phyloP scores from a whole-genome alignment of 345 rosid genomes.

The Toxicodendron radicans region DNA sequence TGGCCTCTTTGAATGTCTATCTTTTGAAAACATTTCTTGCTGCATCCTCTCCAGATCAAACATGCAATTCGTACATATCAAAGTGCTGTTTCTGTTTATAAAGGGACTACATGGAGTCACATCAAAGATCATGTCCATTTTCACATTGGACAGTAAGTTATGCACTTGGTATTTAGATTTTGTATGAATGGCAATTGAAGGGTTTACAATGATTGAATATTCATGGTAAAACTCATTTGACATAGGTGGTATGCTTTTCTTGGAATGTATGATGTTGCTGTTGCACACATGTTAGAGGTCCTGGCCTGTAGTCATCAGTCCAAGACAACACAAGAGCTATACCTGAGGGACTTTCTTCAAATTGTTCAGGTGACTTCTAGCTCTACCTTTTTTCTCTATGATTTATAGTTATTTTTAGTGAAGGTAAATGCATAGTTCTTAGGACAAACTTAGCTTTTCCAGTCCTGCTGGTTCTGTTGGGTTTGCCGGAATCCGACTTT shows the following conservation, averaged over 20 bases:
- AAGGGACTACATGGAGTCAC: slow-evolving; percentile 83
- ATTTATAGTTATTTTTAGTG: slow-evolving; percentile 21
- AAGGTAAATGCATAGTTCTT: background rate
- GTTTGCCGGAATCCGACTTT: background rate
- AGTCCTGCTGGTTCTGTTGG: background rate
- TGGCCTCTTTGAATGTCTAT: slow-evolving; percentile 16
- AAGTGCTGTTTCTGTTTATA: slow-evolving; percentile 83
- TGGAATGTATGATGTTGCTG: slow-evolving; percentile 90
- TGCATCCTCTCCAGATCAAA: slow-evolving; percentile 57
- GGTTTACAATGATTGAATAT: slow-evolving; percentile 15
- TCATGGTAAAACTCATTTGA: slow-evolving; percentile 23
- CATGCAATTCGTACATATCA: slow-evolving; percentile 93
- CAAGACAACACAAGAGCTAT: slow-evolving; percentile 85
- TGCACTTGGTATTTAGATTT: slow-evolving; percentile 22
- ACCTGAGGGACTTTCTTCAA: slow-evolving; percentile 78
- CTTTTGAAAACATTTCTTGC: slow-evolving; percentile 23
- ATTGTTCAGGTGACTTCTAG: slow-evolving; percentile 61
- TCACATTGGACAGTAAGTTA: slow-evolving; percentile 91
- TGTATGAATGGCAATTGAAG: slow-evolving; percentile 2
- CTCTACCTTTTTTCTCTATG: slow-evolving; percentile 18
- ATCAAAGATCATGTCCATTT: slow-evolving; percentile 96
- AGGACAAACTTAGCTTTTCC: background rate
- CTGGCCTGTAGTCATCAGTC: slow-evolving; percentile 85
- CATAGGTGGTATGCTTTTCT: slow-evolving; percentile 88
- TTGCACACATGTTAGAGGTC: slow-evolving; percentile 73